Evolutionary conservation across 2,329 filamentous ascomycete genomes (phyloP).

Genomic region (Thelonectria discophora): DNA sequence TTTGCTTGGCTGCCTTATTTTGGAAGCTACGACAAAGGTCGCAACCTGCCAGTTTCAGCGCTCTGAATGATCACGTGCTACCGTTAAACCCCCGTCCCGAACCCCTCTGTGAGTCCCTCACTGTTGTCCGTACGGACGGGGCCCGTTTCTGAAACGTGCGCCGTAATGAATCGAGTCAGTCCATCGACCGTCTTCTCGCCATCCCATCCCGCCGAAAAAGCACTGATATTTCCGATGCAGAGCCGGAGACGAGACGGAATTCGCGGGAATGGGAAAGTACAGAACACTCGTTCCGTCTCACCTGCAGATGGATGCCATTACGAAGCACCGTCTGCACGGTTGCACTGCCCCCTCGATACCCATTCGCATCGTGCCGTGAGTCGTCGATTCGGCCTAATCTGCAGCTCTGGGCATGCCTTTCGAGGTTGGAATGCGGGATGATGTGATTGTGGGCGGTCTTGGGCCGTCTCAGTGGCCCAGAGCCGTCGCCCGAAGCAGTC

Average conservation of each 20-base stretch:
- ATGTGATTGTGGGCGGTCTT: slow-evolving; percentile 13
- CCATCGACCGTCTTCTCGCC: neutral
- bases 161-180: no score
- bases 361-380: neutral
- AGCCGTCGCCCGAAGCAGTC: slow-evolving; percentile 12
- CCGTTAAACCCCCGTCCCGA: neutral
- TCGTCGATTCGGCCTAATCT: slow-evolving; percentile 2
- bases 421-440: slow-evolving; percentile 18
- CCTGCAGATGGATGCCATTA: slow-evolving; percentile 9
- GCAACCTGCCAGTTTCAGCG: neutral
- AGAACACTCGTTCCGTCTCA: slow-evolving; percentile 19
- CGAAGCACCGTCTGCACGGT: neutral
- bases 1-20: neutral
- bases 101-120: no score
- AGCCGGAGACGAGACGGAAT: slow-evolving; percentile 10
- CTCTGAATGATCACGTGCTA: neutral
- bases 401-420: slow-evolving; percentile 12
- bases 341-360: neutral
- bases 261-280: slow-evolving; percentile 13
- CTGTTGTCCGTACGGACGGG: neutral
- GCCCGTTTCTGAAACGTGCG: no score
- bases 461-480: slow-evolving; percentile 8
- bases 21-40: neutral
- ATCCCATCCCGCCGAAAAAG: neutral
- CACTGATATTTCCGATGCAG: neutral